Percentiles rank a stretch among this genome's conserved stretches.
Conservation (phyloP, 495 filamentous ascomycete genomes). For the Penicillium desertorum region DNA sequence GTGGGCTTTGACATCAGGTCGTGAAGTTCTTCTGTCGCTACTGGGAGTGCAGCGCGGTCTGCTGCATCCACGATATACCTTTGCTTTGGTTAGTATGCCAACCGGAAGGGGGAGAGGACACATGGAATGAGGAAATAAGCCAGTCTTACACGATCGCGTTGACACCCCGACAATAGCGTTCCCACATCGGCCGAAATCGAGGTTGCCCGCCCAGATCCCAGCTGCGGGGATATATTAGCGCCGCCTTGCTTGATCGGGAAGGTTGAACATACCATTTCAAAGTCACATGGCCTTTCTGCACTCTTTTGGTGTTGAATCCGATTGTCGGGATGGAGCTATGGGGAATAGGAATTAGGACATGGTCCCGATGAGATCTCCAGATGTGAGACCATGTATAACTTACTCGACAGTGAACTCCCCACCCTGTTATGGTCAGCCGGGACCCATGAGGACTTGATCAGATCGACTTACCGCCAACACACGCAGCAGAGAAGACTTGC, state of each 20-base stretch:
- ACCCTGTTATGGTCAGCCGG: slow-evolving; percentile 60
- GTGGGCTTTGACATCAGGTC: slow-evolving; percentile 79
- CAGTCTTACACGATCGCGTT: slow-evolving; percentile 85
- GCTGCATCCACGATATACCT: slow-evolving; percentile 95
- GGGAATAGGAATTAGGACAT: slow-evolving; percentile 39
- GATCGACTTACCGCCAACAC: slow-evolving; percentile 79
- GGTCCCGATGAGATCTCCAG: slow-evolving; percentile 4
- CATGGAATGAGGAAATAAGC: neutral
- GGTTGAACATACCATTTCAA: slow-evolving; percentile 77
- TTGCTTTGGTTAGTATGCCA: slow-evolving; percentile 18
- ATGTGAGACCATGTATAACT: slow-evolving; percentile 42
- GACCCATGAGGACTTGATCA: neutral
- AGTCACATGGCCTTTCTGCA: slow-evolving; percentile 97
- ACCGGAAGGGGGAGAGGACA: neutral
- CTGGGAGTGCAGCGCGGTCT: slow-evolving; percentile 75
- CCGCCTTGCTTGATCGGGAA: slow-evolving; percentile 3
- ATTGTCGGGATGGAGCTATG: slow-evolving; percentile 95
- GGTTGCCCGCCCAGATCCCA: slow-evolving; percentile 99
- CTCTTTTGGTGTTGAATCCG: slow-evolving; percentile 98
- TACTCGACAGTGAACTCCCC: slow-evolving; percentile 99
- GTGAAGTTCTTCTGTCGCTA: slow-evolving; percentile 90
- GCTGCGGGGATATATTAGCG: slow-evolving; percentile 42
- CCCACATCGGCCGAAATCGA: slow-evolving; percentile 98
- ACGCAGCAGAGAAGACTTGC: slow-evolving; percentile 91
- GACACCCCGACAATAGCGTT: slow-evolving; percentile 94